A percentile compares a stretch with the other conserved stretches of the same genome.
Conservation (phyloP, 768 basidiomycete genomes). For the Kwoniella pini region DNA sequence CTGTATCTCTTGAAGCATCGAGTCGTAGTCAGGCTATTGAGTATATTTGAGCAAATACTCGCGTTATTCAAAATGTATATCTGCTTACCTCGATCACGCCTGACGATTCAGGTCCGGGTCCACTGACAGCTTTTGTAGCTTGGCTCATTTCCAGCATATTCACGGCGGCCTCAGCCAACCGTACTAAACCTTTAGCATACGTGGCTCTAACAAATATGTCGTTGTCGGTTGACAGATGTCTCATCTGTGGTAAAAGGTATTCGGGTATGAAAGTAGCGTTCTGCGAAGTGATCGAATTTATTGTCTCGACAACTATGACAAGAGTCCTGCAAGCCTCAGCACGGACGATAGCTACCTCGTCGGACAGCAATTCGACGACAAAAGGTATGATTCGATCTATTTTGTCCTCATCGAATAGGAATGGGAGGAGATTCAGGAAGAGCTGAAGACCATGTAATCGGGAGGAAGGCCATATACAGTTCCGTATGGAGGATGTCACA, state of each 20-base stretch:
- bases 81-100: conserved; percentile 74
- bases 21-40: conserved; percentile 81
- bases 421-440: conserved; percentile 74
- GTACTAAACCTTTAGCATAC: conserved; percentile 80
- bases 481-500: conserved; percentile 83
- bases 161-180: conserved; percentile 80
- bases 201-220: conserved; percentile 79
- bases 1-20: conserved; percentile 81
- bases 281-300: conserved; percentile 51
- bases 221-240: conserved; percentile 75
- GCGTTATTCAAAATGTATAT: too few species aligned
- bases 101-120: conserved; percentile 65
- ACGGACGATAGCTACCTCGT: conserved; percentile 82
- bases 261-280: conserved; percentile 78
- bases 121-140: conserved; percentile 57
- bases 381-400: conserved; percentile 91
- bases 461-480: conserved; percentile 79
- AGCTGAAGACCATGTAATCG: conserved; percentile 83
- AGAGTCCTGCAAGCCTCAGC: conserved; percentile 57
- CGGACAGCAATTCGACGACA: conserved; percentile 80
- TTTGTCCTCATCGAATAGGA: conserved; percentile 91
- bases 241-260: conserved; percentile 89
- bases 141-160: conserved; percentile 92
- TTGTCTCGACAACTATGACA: conserved; percentile 41
- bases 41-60: too few species aligned